Evolutionary conservation across 306 rosid species (phyloP).

Genomic region (Dalbergia oliveri): DNA sequence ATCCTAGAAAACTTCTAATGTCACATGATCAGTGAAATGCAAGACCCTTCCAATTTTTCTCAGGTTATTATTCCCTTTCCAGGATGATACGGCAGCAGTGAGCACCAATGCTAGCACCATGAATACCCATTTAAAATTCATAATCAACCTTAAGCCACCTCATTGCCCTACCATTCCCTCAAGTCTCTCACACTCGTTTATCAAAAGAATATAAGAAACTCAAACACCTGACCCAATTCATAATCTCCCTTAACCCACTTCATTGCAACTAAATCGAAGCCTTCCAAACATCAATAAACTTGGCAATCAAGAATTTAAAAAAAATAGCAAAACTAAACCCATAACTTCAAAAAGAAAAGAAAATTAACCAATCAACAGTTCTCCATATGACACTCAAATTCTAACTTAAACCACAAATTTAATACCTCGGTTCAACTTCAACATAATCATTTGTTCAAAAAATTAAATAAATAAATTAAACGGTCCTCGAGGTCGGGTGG

Average conservation of each 20-base stretch:
- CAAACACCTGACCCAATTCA: background rate
- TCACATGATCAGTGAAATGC: background rate
- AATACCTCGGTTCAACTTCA: conserved; percentile 9
- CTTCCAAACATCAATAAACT: conserved; percentile 2
- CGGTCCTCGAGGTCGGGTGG: no score
- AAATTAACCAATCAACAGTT: conserved; percentile 1
- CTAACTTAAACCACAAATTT: background rate
- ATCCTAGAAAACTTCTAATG: background rate
- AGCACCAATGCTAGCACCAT: background rate
- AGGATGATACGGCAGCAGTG: background rate
- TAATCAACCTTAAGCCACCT: no score
- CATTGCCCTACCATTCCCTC: background rate
- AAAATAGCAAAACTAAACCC: background rate
- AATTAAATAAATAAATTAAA: no score
- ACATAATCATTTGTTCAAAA: background rate
- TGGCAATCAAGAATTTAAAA: background rate
- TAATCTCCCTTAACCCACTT: background rate
- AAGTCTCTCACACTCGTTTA: background rate
- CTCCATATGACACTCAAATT: background rate
- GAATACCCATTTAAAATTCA: background rate
- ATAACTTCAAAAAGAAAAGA: no score
- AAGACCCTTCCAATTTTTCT: background rate
- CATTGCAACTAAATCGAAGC: background rate
- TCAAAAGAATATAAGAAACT: background rate
- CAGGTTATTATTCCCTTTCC: background rate